Evolutionary conservation across 495 filamentous ascomycete genomes (phyloP).

Genomic region (Penicillium lagena): DNA sequence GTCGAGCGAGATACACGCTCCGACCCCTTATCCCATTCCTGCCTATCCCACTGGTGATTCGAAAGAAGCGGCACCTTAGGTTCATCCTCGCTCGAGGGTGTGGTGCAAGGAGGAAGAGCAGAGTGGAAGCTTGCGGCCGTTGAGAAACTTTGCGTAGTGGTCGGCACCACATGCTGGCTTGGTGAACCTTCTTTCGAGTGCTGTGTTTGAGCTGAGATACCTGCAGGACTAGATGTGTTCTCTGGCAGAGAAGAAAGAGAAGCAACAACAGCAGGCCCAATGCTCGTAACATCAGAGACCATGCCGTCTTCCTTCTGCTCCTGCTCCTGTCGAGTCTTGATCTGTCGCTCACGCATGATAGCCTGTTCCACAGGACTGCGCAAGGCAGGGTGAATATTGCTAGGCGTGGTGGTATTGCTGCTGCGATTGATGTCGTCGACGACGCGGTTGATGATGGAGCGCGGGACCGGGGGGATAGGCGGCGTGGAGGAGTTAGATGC

Average conservation of each 20-base stretch:
- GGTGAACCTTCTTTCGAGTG: too few relatives aligned
- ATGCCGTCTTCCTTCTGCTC: too few relatives aligned
- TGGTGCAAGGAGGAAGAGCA: neutral
- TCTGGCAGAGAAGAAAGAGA: too few relatives aligned
- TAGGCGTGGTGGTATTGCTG: neutral
- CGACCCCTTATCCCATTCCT: conserved; percentile 5
- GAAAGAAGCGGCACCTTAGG: neutral
- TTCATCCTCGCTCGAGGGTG: neutral
- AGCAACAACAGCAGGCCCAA: too few relatives aligned
- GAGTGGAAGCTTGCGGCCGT: too few relatives aligned
- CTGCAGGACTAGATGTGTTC: too few relatives aligned
- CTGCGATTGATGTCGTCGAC: neutral
- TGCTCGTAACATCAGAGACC: too few relatives aligned
- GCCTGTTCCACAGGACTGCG: neutral
- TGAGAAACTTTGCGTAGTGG: too few relatives aligned
- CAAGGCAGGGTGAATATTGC: conserved; percentile 15
- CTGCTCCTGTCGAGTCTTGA: too few relatives aligned
- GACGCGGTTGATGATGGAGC: neutral
- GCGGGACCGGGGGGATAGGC: conserved; percentile 9
- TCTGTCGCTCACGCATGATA: neutral
- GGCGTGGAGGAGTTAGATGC: conserved; percentile 3
- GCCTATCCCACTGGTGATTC: neutral
- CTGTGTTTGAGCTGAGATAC: too few relatives aligned
- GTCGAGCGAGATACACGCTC: neutral
- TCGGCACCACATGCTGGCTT: too few relatives aligned